Base-by-base conservation (phyloP, 2,329 filamentous ascomycete species). In the Thelonectria blattea region DNA sequence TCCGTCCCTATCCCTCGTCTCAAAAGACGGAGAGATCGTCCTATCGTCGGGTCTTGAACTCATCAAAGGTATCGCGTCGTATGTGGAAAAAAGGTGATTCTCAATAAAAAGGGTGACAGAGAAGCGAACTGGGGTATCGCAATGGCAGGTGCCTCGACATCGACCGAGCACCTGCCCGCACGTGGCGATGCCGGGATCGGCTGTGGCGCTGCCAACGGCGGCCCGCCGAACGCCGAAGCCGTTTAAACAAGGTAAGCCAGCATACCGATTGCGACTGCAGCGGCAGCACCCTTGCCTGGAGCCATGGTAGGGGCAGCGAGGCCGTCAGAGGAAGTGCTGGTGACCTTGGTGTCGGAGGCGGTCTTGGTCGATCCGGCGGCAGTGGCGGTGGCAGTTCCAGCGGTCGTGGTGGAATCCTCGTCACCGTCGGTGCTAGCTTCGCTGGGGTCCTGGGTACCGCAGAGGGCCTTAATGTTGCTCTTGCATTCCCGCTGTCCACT, bases 181-280 rank as follows among this genome's bases (percentile, higher is more conserved):
- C 64, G 55, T 69, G 59, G 49, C 46, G 51, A 61, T 50, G 43
- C 59, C 58, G 51, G 63, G 62, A 48, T 71, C 58, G 20, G 42
- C 68, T 52, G 55, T 66, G 51, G 65, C 53, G 62, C 47, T 64
- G 61, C 59, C 61, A 48, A 62, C 62, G 34, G 51, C 60, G 59
- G 52, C 49, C 55, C 57, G 60, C 52, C 57, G 56, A 65, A 66
- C 59, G 67, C 68, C 24, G 24, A 18, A 58, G 42, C 55, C 54
- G 56, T 66, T 50, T 80, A 85, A 69, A 85, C 71, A 65, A 85
- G 72, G 67, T 81, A 83, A 65, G 83, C 84, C 62, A 86, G 73
- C 46, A 85, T 71, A 56, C 82, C 84, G 46, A 83, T 72, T 60
- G 82, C 84, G 42, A 81, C 78, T 34, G 78, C 81, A 7, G 81